Percentiles rank a stretch among this genome's conserved stretches.
phyloP scores from a whole-genome alignment of 2,329 filamentous ascomycete genomes.

The Verticillium tricorpus region DNA sequence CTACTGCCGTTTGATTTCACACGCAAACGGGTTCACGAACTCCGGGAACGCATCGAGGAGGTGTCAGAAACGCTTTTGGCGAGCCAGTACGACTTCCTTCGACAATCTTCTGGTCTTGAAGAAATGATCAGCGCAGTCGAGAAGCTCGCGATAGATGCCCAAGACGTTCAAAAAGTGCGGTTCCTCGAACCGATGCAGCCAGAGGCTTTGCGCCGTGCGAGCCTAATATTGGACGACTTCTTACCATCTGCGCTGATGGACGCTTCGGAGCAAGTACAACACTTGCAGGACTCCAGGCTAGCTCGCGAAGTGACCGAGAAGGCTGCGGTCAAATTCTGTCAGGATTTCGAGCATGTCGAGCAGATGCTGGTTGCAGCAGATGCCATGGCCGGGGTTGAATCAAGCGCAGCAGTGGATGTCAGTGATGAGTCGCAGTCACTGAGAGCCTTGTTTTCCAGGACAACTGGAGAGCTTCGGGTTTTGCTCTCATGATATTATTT shows the following conservation, averaged over 20 bases:
- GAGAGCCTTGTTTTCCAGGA: slow-evolving; percentile 50
- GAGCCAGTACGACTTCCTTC: slow-evolving; percentile 69
- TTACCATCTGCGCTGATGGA: slow-evolving; percentile 91
- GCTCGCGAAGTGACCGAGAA: slow-evolving; percentile 75
- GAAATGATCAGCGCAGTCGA: slow-evolving; percentile 55
- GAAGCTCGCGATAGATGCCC: slow-evolving; percentile 23
- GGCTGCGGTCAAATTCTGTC: slow-evolving; percentile 78
- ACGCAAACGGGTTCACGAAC: slow-evolving; percentile 44
- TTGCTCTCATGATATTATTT: slow-evolving; percentile 40
- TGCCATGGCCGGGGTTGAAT: slow-evolving; percentile 22
- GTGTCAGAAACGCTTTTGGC: slow-evolving; percentile 56
- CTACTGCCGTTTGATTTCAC: slow-evolving; percentile 63
- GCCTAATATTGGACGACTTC: slow-evolving; percentile 82
- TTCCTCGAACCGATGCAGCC: slow-evolving; percentile 54
- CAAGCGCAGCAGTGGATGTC: slow-evolving; percentile 14
- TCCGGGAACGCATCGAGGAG: slow-evolving; percentile 52
- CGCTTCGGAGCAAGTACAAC: slow-evolving; percentile 74
- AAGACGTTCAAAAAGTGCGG: slow-evolving; percentile 46
- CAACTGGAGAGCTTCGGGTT: slow-evolving; percentile 55
- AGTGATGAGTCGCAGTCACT: slow-evolving; percentile 26
- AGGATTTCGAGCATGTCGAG: slow-evolving; percentile 68
- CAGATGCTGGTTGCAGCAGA: slow-evolving; percentile 41
- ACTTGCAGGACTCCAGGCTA: slow-evolving; percentile 66
- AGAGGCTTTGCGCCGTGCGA: slow-evolving; percentile 57
- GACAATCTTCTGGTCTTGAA: slow-evolving; percentile 68